Evolutionary conservation across 148 eudicot species (phyloP).

Genomic region (Arctostaphylos glauca): DNA sequence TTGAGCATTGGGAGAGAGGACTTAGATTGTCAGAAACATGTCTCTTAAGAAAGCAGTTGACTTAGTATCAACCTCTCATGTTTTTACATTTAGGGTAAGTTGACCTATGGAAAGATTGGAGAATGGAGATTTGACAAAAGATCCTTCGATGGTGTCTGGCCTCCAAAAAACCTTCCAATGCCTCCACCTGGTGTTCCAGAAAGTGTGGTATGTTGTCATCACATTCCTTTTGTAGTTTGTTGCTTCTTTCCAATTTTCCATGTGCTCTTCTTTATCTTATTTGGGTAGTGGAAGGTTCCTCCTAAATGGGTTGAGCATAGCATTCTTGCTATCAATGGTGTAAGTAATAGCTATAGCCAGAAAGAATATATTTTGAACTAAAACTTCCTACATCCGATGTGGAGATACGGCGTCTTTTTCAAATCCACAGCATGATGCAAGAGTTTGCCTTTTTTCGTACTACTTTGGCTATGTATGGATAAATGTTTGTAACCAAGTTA

Average conservation of each 20-base stretch:
- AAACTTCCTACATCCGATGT: not conserved
- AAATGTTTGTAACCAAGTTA: not conserved
- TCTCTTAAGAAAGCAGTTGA: not conserved
- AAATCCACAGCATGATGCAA: not conserved
- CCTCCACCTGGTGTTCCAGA: slow-evolving; percentile 98
- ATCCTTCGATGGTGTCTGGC: slow-evolving; percentile 58
- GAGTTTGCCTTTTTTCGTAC: not conserved
- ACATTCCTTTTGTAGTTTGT: not conserved
- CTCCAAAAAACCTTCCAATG: slow-evolving; percentile 83
- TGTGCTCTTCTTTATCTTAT: not conserved
- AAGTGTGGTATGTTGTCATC: slow-evolving; percentile 75
- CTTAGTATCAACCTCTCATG: not conserved
- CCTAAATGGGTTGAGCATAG: not conserved
- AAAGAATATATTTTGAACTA: not conserved
- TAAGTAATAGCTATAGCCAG: not conserved
- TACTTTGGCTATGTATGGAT: not conserved
- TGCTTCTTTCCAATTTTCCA: slow-evolving; percentile 3
- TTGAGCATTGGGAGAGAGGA: not conserved
- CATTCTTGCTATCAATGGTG: not conserved
- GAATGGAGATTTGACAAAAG: slow-evolving; percentile 99
- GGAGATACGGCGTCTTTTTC: not conserved
- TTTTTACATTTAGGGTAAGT: slow-evolving; percentile 54
- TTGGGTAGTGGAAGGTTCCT: not conserved
- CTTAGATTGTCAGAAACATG: not conserved
- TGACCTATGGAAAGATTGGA: slow-evolving; percentile 93